Base-by-base conservation (phyloP, 2,329 filamentous ascomycete genomes). In the Huntiella decipiens region DNA sequence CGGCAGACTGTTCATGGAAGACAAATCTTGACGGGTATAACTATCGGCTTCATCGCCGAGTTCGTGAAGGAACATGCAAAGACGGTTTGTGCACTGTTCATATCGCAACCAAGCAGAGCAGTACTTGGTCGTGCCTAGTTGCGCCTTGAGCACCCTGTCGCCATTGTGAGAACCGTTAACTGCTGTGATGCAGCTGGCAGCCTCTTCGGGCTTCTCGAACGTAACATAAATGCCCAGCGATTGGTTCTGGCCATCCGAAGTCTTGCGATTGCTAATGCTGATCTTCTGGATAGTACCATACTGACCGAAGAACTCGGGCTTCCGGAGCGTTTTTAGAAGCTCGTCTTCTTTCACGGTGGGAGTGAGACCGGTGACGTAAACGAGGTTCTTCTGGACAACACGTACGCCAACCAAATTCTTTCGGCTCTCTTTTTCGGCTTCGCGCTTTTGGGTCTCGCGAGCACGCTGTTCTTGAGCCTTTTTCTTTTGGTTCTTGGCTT, bases 221-320 rank as follows among this genome's bases (percentile, higher is more conserved):
- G 91, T 98, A n/a, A 98, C 91, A 57, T 98, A 98, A 43, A 98
- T 88, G 40, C 91, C 91, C 4, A 98, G 79, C 0, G 87, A 92
- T 55, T 91, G 82, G 53, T 85, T 82, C 51, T 88, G 71, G 28
- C 73, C 73, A 56, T 79, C 74, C 31, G 74, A 71, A 50, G 71
- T 84, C 61, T 93, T 94, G 36, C 86, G 77, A 61, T 94, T 95
- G 68, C 87, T 96, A 53, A 98, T 93, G 46, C 94, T 93, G 47
- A 98, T 96, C 62, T 98, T 98, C 58, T 94, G 82, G 54, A 98
- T 98, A 58, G 88, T 91, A 54, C 91, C 91, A 59, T 98, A 98
- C 61, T 98, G 91, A 4, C 91, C 91, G 56, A 98, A 98, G 59
- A 95, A 98, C 56, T 95, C 82, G 42, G 78, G 77, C 51, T 87